Evolutionary conservation across 2,329 filamentous ascomycete species (phyloP), one percentile per base, ranked within the genome.

Genomic region (Fusarium tanahbumbuense): DNA sequence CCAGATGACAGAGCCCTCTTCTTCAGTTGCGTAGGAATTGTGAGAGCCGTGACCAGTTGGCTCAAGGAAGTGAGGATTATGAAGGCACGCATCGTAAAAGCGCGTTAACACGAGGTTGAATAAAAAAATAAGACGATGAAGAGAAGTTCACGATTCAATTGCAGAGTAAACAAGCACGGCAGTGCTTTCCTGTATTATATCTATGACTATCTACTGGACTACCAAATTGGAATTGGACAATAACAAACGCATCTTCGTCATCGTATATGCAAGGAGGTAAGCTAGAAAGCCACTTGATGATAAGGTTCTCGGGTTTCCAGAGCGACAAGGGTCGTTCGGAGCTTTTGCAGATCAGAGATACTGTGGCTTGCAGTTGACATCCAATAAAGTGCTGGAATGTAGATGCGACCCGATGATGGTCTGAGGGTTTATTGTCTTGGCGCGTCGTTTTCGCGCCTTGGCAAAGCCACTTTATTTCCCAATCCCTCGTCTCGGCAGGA

Each of bases 281-380:
- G 25, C 12, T 23, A 25, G 40, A 13, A 34, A n/a, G 18, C 37
- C 30, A 32, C 18, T 25, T 32, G n/a, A 10, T 25, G 30, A 45
- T 46, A 66, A 48, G 25, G 42, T 66, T 66, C 13, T 41, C 37
- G 23, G 20, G 63, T 66, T 55, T 66, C 63, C 55, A 66, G 61
- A 66, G 61, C 34, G 55, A 66, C 61, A 41, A 22, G 34, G 34
- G 25, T 6, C 6, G 32, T n/a, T 28, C 42, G 34, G 37, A 12
- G 23, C 12, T 34, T 55, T 60, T 8, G 25, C 2, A 37, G 18
- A 27, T 22, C 22, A 30, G 23, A 8, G 20, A 13, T 22, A 10
- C 10, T 27, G 55, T 66, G 61, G 61, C 61, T 65, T 30, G 23
- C 5, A 5, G 8, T 5, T 6, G 8, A 5, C n/a, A 7, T 9